Base-by-base conservation (phyloP, 2,329 filamentous ascomycete genomes). In the Epichloe bromicola region DNA sequence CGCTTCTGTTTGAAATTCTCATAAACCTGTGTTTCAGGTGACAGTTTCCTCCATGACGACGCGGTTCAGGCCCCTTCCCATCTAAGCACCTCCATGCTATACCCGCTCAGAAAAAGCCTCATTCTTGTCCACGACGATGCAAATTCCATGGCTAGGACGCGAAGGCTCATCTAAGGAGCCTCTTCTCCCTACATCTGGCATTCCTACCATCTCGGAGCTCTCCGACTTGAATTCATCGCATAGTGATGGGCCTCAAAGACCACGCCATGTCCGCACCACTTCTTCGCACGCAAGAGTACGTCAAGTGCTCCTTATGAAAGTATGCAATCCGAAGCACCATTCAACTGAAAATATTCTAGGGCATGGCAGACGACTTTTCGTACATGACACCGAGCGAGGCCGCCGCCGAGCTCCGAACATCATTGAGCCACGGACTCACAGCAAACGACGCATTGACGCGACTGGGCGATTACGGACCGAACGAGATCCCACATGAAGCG, bases 401-500 rank as follows among this genome's bases (percentile, higher is more conserved):
- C 11, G 89, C 88, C 43, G 75, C 82, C 50, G 82, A 80, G 57
- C 73, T 97, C 50, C 77, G 83, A 56, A 94, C 91, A 4, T 96
- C 90, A n/a, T 72, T 95, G 26, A 81, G 76, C 14, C 78, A 87
- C 61, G 93, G 93, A 49, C 77, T 98, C 14, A 82, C 87, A 5
- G 83, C 87, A 0, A 78, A 82, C 43, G 88, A 95, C 67, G 93
- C 90, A 37, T 76, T 89, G 54, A 79, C 84, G 51, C 82, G 91
- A 62, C 75, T 95, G 54, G 79, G 84, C 62, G 80, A 85, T 56
- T 81, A 93, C 71, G 93, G 93, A 34, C 83, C 86, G 30, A 98
- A 98, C 68, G 93, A 98, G 69, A 85, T 98, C 38, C 88, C 93
- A 5, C 88, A 94, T 66, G 90, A 97, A 53, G 83, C 88, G 50